A percentile compares a stretch with the other conserved stretches of the same genome.
Evolutionary conservation across 768 basidiomycete species (phyloP).

Genomic region (Lentinula lateritia): DNA sequence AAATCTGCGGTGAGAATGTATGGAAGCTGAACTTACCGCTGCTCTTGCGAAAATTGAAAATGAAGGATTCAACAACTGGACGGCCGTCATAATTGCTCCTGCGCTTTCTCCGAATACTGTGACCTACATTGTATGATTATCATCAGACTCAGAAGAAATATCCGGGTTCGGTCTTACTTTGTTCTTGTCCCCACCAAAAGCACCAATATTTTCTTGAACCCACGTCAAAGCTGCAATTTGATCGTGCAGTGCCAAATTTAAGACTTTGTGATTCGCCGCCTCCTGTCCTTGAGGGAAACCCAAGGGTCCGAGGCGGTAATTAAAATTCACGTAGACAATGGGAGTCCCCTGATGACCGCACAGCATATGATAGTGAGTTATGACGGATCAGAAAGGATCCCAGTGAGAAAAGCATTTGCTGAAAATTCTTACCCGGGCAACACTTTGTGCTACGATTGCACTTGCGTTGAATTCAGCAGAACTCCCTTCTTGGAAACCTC

Average conservation of each 20-base stretch:
- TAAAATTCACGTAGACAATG: slow-evolving; percentile 37
- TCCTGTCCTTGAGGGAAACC: slow-evolving; percentile 40
- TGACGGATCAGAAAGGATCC: background rate
- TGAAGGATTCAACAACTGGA: slow-evolving; percentile 28
- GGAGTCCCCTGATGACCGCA: slow-evolving; percentile 17
- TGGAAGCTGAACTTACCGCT: slow-evolving; percentile 8
- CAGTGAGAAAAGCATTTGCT: background rate
- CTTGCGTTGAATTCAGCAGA: slow-evolving; percentile 26
- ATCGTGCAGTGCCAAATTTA: slow-evolving; percentile 46
- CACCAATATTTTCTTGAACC: slow-evolving; percentile 35
- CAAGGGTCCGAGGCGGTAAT: slow-evolving; percentile 46
- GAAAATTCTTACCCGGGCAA: slow-evolving; percentile 22
- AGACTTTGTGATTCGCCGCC: slow-evolving; percentile 29
- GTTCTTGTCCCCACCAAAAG: slow-evolving; percentile 48
- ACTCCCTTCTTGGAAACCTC: slow-evolving; percentile 24
- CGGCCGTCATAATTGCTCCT: slow-evolving; percentile 40
- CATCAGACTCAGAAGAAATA: too few relatives aligned
- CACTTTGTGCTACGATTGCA: slow-evolving; percentile 29
- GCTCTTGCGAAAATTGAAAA: slow-evolving; percentile 12
- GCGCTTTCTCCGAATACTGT: slow-evolving; percentile 52
- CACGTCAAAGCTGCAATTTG: slow-evolving; percentile 39
- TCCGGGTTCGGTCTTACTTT: slow-evolving; percentile 3
- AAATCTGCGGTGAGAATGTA: background rate
- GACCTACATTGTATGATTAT: slow-evolving; percentile 22
- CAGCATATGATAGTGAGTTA: background rate